These are phyloP conservation scores for Dendrobium huoshanense DNA, from an alignment of 106 monocot genomes.

Conservation along the genomic window DNA sequence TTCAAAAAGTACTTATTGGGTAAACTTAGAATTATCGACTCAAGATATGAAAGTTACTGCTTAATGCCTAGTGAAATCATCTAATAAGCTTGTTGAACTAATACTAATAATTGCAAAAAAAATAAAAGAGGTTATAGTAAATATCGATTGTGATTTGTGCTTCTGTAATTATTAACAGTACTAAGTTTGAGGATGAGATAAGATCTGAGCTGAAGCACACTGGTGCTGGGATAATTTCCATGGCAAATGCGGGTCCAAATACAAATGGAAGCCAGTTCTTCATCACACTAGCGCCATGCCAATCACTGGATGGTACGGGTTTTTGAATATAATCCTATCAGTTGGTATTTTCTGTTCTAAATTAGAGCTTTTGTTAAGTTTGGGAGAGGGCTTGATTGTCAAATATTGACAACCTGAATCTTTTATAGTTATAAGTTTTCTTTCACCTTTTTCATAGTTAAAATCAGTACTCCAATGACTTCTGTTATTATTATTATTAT, in stretches of 20 bases:
- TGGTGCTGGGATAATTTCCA: conserved; percentile 90
- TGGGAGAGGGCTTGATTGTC: neutral
- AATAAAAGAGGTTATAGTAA: neutral
- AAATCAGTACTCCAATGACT: neutral
- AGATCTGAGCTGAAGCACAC: conserved; percentile 94
- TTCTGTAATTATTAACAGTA: conserved; percentile 21
- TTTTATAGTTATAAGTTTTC: neutral
- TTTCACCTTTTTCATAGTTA: neutral
- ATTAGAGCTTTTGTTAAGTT: neutral
- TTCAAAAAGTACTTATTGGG: neutral
- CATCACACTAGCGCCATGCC: conserved; percentile 88
- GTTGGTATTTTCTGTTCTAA: neutral
- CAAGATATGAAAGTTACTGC: neutral
- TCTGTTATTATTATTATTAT: neutral
- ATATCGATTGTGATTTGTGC: neutral
- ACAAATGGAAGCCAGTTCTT: conserved; percentile 99
- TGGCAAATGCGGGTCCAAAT: conserved; percentile 99
- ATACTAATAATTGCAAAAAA: too few relatives aligned
- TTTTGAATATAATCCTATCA: neutral
- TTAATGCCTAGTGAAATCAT: neutral
- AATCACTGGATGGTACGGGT: conserved; percentile 73
- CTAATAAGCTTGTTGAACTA: neutral
- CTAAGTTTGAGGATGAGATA: conserved; percentile 98
- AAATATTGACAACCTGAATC: neutral
- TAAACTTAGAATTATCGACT: neutral